Evolutionary conservation across 139 green algal species (phyloP), one percentile per base, ranked within the genome.

Genomic region (Tetratostichococcus sp.): DNA sequence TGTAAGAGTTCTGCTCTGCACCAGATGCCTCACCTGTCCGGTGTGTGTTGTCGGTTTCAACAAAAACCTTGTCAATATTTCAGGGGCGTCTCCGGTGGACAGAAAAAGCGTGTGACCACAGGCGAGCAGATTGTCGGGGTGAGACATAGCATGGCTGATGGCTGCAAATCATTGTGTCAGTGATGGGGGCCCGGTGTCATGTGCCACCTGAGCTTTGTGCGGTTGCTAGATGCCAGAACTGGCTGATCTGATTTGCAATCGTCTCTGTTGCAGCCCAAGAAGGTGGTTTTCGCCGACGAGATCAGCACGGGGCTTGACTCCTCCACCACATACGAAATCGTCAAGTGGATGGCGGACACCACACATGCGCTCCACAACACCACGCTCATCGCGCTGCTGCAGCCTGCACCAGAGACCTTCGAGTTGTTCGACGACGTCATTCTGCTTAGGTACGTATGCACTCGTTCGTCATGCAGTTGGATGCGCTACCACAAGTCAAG

Each of bases 61-160:
- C n/a, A n/a, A n/a, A n/a, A n/a, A n/a, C n/a, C n/a, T n/a, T n/a
- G n/a, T n/a, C n/a, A n/a, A n/a, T n/a, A n/a, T n/a, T 50, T 6
- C 39, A 50, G 87, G 1, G 88, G 88, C 65, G 77, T 93, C 59
- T 76, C 28, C 2, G 88, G 88, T 30, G 88, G 85, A 6, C 83
- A 93, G 82, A 85, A 86, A 71, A 89, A 92, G 78, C 82, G 89
- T 8, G 86, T 93, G 30, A 93, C 87, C 0, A 84, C 77, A 35
- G 81, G 75, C 43, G n/a, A 70, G 72, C 32, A 50, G 11, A 11
- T 50, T 11, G 39, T 50, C 11, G 39, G 39, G 39, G 39, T 50
- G 39, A 50, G 39, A 21, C n/a, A n/a, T n/a, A n/a, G n/a, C n/a
- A n/a, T n/a, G n/a, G n/a, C n/a, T n/a, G n/a, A n/a, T n/a, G n/a